Conservation (phyloP, 805 yeast genomes). For the Candida schatavii region DNA sequence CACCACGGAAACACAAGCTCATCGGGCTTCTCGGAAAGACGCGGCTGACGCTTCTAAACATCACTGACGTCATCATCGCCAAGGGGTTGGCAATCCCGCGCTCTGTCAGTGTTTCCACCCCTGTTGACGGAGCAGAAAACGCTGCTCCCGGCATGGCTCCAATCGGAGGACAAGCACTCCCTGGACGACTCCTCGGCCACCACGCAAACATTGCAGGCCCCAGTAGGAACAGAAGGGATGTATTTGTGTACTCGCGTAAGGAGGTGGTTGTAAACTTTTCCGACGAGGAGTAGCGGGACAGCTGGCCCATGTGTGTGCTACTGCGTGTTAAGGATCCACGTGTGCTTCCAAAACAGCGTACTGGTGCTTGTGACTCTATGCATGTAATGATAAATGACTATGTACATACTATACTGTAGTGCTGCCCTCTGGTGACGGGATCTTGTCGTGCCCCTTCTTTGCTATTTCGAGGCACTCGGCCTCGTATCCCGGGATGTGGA, state of each 20-base stretch:
- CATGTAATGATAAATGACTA: too few species aligned
- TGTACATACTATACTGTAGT: too few species aligned
- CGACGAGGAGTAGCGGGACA: constrained; percentile 21
- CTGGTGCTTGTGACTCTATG: too few species aligned
- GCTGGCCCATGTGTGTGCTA: too few species aligned
- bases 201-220: not conserved
- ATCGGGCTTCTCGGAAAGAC: constrained; percentile 14
- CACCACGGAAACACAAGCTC: not conserved
- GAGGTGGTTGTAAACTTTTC: constrained; percentile 29
- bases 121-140: constrained; percentile 4
- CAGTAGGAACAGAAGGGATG: constrained; percentile 25
- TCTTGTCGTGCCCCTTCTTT: constrained; percentile 60
- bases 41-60: constrained; percentile 37
- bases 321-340: too few species aligned
- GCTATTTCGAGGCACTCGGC: constrained; percentile 68
- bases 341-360: too few species aligned
- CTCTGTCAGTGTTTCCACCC: constrained; percentile 39
- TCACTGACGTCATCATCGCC: constrained; percentile 54
- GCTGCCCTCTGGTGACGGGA: too few species aligned
- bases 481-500: constrained; percentile 82
- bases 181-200: not conserved
- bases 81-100: constrained; percentile 58
- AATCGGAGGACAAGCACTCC: not conserved
- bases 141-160: not conserved
- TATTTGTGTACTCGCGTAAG: constrained; percentile 37